These are phyloP conservation scores for Gloeophyllum trabeum DNA, from an alignment of 768 basidiomycete genomes.

Conservation along the genomic window DNA sequence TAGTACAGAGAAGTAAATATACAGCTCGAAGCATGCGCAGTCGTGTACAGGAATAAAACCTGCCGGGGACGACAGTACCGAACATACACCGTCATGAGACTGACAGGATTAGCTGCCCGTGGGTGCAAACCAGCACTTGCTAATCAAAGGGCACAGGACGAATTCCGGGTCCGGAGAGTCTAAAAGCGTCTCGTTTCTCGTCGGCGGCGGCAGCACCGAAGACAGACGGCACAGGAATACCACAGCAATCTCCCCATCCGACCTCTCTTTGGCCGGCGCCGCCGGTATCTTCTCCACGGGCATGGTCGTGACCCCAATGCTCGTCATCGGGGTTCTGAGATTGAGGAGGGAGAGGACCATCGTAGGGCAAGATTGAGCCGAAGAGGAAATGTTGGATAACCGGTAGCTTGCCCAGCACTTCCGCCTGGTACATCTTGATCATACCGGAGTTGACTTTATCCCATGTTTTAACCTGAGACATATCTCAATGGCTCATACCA, in stretches of 20 bases:
- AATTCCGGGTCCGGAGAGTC: constrained; percentile 50
- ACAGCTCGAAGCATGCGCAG: too few relatives aligned
- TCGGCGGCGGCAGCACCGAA: constrained; percentile 66
- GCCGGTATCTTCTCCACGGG: constrained; percentile 9
- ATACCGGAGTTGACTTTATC: constrained; percentile 94
- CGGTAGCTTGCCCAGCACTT: constrained; percentile 91
- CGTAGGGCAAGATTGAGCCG: constrained; percentile 66
- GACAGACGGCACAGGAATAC: constrained; percentile 74
- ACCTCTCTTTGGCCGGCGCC: constrained; percentile 25
- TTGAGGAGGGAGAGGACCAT: constrained; percentile 38
- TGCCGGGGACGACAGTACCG: background rate
- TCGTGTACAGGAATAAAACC: too few relatives aligned
- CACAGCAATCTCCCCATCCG: constrained; percentile 91
- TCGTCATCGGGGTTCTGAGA: constrained; percentile 21
- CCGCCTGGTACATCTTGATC: constrained; percentile 96
- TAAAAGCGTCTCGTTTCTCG: constrained; percentile 22
- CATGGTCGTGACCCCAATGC: constrained; percentile 37
- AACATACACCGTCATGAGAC: too few relatives aligned
- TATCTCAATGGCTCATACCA: background rate
- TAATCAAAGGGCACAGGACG: constrained; percentile 76
- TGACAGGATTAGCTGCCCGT: too few relatives aligned
- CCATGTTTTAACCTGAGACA: constrained; percentile 71
- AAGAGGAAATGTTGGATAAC: constrained; percentile 96
- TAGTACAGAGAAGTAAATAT: too few relatives aligned
- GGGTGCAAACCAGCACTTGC: background rate